phyloP scores from a whole-genome alignment of 83 land plant species.

The Isoetes engelmannii region DNA sequence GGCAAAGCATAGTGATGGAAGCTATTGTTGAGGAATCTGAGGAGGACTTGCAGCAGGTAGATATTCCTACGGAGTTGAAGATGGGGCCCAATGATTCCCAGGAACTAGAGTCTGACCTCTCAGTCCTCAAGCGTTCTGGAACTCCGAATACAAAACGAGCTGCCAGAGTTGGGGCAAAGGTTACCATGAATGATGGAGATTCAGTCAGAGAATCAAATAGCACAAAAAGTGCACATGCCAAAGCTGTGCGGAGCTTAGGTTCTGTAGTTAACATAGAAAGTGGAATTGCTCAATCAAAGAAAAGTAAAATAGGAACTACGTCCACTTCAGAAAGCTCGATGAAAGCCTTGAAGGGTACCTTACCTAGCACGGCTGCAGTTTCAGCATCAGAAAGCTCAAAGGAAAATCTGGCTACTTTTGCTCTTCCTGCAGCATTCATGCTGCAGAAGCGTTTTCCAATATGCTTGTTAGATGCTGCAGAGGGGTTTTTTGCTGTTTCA shows the following conservation, averaged over 20 bases:
- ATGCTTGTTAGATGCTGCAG: constrained; percentile 51
- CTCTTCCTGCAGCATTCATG: constrained; percentile 39
- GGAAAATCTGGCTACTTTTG: neutral
- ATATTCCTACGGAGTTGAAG: too few species aligned
- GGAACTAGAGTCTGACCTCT: too few species aligned
- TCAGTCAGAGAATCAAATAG: neutral
- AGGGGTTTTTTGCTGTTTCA: constrained; percentile 61
- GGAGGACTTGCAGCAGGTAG: constrained; percentile 13
- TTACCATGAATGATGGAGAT: neutral
- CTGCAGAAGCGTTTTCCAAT: constrained; percentile 56
- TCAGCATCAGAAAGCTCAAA: neutral
- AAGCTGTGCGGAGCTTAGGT: too few species aligned
- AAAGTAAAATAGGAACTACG: too few species aligned
- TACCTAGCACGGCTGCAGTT: too few species aligned
- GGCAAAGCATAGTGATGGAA: constrained; percentile 12
- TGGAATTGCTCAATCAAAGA: too few species aligned
- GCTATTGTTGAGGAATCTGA: constrained; percentile 18
- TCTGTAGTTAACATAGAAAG: too few species aligned
- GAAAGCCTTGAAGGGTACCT: too few species aligned
- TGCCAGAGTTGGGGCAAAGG: neutral
- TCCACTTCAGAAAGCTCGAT: too few species aligned
- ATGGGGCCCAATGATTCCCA: too few species aligned
- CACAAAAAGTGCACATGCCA: neutral
- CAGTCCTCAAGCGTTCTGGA: too few species aligned
- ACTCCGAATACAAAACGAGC: neutral